Base-by-base conservation (phyloP, 2,329 filamentous ascomycete species). In the Ophiostoma sp. region DNA sequence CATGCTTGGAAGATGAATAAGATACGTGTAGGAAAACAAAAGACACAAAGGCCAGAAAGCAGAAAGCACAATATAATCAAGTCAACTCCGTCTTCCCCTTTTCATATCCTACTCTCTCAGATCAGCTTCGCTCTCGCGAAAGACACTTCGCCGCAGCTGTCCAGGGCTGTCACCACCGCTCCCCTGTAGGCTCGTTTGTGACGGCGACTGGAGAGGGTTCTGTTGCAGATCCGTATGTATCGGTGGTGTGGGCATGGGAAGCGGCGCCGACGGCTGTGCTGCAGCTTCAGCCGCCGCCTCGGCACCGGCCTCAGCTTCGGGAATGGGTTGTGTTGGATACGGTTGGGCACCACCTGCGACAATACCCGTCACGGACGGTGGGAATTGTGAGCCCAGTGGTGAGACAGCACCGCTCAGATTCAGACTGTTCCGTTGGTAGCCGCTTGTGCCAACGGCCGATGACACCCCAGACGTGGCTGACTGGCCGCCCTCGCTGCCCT, bases 401-500 rank as follows among this genome's bases (percentile, higher is more conserved):
- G 74, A 74, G 45, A 72, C 73, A 17, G 72, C 42, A 33, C 70
- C 74, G 66, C 68, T 12, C 42, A 50, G 25, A 12, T 11, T 33
- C 15, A 50, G 2, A 4, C 22, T 42, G 8, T 19, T 66, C 0
- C n/a, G 36, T 12, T 66, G 61, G 61, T 66, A 45, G 61, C 39
- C 61, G 11, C 1, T 42, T 17, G 33, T 66, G n/a, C 61, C 42
- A 2, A 19, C 45, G 31, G 71, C 36, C 70, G 72, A 73, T 22
- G 77, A 76, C 11, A 76, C 59, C 3, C 55, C 69, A 42, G 75
- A 73, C 33, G 42, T n/a, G 2, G 45, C 70, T 17, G 75, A 78
- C 45, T 82, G 82, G 73, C 80, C 82, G 31, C 84, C 81, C 2
- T 83, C 82, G 78, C 83, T 85, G 61, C 82, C 79, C 52, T 84